phyloP scores from a whole-genome alignment of 352 stramenopile genomes.

The Globisporangium irregulare region DNA sequence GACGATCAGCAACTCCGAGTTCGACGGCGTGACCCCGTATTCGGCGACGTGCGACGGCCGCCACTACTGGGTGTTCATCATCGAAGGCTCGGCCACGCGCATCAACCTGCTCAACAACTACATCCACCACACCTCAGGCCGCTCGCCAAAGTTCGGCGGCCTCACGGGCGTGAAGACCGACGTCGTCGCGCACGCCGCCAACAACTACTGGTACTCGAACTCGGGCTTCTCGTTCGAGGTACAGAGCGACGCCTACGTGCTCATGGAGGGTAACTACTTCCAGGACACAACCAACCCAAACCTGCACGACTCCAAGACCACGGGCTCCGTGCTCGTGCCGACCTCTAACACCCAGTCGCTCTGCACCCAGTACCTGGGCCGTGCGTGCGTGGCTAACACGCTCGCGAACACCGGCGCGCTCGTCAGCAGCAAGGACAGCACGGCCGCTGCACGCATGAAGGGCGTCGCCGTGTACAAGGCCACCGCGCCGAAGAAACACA shows the following conservation, averaged over 20 bases:
- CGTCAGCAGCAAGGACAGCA: slow-evolving; percentile 4
- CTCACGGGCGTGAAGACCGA: slow-evolving; percentile 14
- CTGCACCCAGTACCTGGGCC: slow-evolving; percentile 9
- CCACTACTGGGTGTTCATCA: slow-evolving; percentile 39
- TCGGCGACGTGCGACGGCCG: slow-evolving; percentile 32
- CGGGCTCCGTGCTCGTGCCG: slow-evolving; percentile 18
- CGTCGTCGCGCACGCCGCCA: slow-evolving; percentile 20
- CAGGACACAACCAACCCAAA: slow-evolving; percentile 27
- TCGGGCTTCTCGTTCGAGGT: slow-evolving; percentile 24
- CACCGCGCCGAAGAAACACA: not conserved
- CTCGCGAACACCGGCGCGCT: slow-evolving; percentile 5
- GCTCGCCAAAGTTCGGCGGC: slow-evolving; percentile 29
- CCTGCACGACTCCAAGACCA: not conserved
- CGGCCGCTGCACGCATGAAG: slow-evolving; percentile 9
- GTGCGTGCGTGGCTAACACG: slow-evolving; percentile 11
- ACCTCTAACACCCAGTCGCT: slow-evolving; percentile 10
- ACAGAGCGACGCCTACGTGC: slow-evolving; percentile 13
- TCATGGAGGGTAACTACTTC: slow-evolving; percentile 38
- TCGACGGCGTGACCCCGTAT: slow-evolving; percentile 28
- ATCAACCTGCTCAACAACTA: slow-evolving; percentile 37
- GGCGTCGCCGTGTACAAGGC: slow-evolving; percentile 12
- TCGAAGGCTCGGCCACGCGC: slow-evolving; percentile 27
- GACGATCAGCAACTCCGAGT: slow-evolving; percentile 38
- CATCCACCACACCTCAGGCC: slow-evolving; percentile 34
- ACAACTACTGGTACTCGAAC: slow-evolving; percentile 24